phyloP scores from a whole-genome alignment of 768 basidiomycete genomes.

The Roridomyces roridus region DNA sequence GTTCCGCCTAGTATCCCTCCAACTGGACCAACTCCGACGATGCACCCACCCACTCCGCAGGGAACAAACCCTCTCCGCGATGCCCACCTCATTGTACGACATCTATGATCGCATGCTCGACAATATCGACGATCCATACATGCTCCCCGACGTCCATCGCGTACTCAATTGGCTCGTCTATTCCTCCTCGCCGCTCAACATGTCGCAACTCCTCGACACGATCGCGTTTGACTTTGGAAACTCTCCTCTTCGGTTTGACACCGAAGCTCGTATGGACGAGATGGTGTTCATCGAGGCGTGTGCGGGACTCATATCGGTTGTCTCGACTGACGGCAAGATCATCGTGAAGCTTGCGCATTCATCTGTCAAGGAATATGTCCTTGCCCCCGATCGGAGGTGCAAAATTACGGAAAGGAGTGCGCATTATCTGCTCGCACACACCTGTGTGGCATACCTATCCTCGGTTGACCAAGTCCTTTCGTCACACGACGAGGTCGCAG shows the following conservation, averaged over 20 bases:
- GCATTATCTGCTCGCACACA: not conserved
- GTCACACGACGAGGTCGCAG: too few species aligned
- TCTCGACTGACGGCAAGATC: not conserved
- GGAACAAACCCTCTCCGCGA: constrained; percentile 15
- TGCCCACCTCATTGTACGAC: constrained; percentile 19
- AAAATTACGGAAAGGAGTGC: not conserved
- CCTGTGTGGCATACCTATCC: not conserved
- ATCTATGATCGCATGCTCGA: constrained; percentile 30
- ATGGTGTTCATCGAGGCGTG: not conserved
- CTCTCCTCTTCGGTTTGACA: not conserved
- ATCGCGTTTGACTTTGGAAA: not conserved
- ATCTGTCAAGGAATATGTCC: not conserved
- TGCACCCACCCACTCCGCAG: too few species aligned
- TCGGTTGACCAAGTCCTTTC: not conserved
- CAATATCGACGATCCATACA: constrained; percentile 22
- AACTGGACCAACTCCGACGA: constrained; percentile 23
- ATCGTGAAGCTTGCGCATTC: not conserved
- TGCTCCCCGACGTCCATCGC: constrained; percentile 12
- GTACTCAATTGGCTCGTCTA: constrained; percentile 31
- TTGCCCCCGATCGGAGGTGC: not conserved
- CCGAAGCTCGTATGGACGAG: not conserved
- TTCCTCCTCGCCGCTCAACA: too few species aligned
- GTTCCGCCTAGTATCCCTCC: constrained; percentile 30
- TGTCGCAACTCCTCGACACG: not conserved
- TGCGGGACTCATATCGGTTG: not conserved